Evolutionary conservation across 2,329 filamentous ascomycete genomes (phyloP).

Genomic region (Nemania bipapillata): DNA sequence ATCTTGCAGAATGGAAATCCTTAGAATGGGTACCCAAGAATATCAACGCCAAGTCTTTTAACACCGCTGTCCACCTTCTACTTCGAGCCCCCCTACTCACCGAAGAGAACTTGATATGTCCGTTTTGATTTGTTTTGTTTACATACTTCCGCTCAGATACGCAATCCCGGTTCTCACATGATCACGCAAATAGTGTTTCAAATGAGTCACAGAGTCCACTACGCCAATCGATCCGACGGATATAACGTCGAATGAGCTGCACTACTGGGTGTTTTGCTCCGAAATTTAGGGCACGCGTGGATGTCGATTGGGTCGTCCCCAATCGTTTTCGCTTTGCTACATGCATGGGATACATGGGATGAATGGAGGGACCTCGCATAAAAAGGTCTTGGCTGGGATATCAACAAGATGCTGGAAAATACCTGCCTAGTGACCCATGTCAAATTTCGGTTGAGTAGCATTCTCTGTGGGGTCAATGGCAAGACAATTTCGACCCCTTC

Average conservation of each 20-base stretch:
- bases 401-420: constrained; percentile 8
- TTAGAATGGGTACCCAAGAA: constrained; percentile 14
- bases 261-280: background rate
- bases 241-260: background rate
- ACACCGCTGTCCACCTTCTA: background rate
- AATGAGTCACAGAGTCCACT: background rate
- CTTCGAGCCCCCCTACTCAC: background rate
- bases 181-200: background rate
- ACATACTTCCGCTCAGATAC: background rate
- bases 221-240: background rate
- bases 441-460: constrained; percentile 28
- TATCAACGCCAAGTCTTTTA: constrained; percentile 11
- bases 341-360: background rate
- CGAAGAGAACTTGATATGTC: background rate
- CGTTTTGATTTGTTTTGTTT: background rate
- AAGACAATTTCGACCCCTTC: constrained; percentile 3
- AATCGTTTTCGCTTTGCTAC: constrained; percentile 11
- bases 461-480: constrained; percentile 26
- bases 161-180: background rate
- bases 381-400: constrained; percentile 22
- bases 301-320: constrained; percentile 22
- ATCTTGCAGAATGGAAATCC: constrained; percentile 1
- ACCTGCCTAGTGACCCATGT: constrained; percentile 18
- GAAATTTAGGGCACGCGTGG: constrained; percentile 2
- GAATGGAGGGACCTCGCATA: constrained; percentile 18